Evolutionary conservation across 768 basidiomycete species (phyloP).

Genomic region (Termitomyces titanicus): DNA sequence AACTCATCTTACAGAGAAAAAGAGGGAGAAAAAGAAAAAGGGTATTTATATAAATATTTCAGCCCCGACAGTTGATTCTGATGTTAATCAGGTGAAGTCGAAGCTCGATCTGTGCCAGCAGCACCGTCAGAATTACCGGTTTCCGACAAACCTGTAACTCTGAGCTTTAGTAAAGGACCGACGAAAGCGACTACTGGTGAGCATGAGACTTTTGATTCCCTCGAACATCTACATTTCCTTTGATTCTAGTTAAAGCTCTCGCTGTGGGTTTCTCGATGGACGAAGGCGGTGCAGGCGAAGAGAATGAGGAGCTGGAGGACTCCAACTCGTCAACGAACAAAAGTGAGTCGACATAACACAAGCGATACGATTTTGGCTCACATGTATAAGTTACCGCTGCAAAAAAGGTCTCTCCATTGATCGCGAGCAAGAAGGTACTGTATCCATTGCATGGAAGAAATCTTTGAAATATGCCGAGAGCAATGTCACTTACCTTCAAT

Average conservation of each 20-base stretch:
- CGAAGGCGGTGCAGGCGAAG: slow-evolving; percentile 42
- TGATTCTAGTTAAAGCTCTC: slow-evolving; percentile 32
- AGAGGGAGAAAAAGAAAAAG: slow-evolving; percentile 66
- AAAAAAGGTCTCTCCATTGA: slow-evolving; percentile 77
- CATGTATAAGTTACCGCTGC: slow-evolving; percentile 32
- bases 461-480: not conserved
- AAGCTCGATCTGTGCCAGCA: slow-evolving; percentile 33
- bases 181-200: slow-evolving; percentile 28
- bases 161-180: slow-evolving; percentile 64
- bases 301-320: slow-evolving; percentile 41
- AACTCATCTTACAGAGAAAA: slow-evolving; percentile 31
- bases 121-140: slow-evolving; percentile 69
- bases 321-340: slow-evolving; percentile 41
- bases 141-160: slow-evolving; percentile 76
- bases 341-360: slow-evolving; percentile 36
- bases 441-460: slow-evolving; percentile 1
- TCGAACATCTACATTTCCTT: slow-evolving; percentile 4
- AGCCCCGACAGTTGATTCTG: not conserved
- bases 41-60: slow-evolving; percentile 17
- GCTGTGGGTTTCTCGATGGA: slow-evolving; percentile 68
- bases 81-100: slow-evolving; percentile 14
- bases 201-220: not conserved
- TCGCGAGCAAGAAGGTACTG: slow-evolving; percentile 80
- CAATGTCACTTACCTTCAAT: slow-evolving; percentile 7
- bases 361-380: not conserved